A percentile compares a stretch with the other conserved stretches of the same genome.
Conservation (phyloP, 805 yeast genomes). For the Hanseniaspora meyeri region DNA sequence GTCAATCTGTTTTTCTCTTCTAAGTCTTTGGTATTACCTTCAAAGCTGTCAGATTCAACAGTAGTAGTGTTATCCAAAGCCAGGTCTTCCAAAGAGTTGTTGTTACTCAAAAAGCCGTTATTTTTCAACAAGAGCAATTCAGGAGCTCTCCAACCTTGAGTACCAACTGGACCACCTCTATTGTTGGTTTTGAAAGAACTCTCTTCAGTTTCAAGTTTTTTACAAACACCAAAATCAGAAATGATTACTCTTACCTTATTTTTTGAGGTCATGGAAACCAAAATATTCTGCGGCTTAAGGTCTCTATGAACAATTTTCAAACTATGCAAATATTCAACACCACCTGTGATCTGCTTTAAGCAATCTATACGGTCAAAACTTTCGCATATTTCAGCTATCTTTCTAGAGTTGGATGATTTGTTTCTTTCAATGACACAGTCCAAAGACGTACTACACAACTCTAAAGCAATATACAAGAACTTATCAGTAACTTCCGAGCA, state of each 20-base stretch:
- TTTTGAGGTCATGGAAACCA: constrained; percentile 61
- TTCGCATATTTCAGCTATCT: constrained; percentile 30
- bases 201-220: constrained; percentile 81
- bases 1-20: constrained; percentile 52
- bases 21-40: constrained; percentile 30
- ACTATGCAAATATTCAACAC: constrained; percentile 75
- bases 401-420: constrained; percentile 25
- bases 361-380: constrained; percentile 41
- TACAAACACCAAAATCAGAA: constrained; percentile 93
- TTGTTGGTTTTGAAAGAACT: constrained; percentile 87
- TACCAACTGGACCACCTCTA: constrained; percentile 86
- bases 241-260: constrained; percentile 58
- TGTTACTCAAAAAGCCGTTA: constrained; percentile 18
- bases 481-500: constrained; percentile 85
- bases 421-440: constrained; percentile 65
- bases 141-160: constrained; percentile 98
- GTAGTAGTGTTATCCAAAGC: constrained; percentile 13
- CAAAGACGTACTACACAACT: constrained; percentile 75
- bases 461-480: constrained; percentile 85
- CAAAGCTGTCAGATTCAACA: constrained; percentile 15
- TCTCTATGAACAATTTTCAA: constrained; percentile 90
- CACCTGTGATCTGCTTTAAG: constrained; percentile 66
- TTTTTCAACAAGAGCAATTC: constrained; percentile 41
- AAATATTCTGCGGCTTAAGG: constrained; percentile 83
- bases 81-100: constrained; percentile 19